Evolutionary conservation across 2,329 filamentous ascomycete genomes (phyloP).

Genomic region (Fusarium gaditjirri): DNA sequence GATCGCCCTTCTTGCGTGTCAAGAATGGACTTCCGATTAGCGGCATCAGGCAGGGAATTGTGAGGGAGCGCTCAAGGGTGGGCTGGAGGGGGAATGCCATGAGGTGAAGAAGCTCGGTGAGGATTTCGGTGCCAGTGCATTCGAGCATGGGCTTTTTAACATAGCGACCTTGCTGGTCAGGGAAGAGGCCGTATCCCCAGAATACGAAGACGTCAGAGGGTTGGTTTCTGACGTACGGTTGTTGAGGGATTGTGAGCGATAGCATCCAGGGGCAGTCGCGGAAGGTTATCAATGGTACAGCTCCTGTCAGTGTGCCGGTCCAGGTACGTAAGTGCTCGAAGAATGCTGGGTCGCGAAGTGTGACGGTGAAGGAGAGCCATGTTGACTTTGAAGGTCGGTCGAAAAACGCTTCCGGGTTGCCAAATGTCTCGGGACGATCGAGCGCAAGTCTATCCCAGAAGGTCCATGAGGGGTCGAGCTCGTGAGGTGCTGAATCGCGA

Average conservation of each 20-base stretch:
- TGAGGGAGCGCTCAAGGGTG: slow-evolving; percentile 39
- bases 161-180: slow-evolving; percentile 39
- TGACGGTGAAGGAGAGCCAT: slow-evolving; percentile 43
- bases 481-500: slow-evolving; percentile 42
- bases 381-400: slow-evolving; percentile 44
- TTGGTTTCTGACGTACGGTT: slow-evolving; percentile 41
- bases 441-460: slow-evolving; percentile 43
- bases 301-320: slow-evolving; percentile 38
- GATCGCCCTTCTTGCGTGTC: slow-evolving; percentile 40
- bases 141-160: slow-evolving; percentile 43
- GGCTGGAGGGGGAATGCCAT: slow-evolving; percentile 42
- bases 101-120: slow-evolving; percentile 39
- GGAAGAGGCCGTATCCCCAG: slow-evolving; percentile 44
- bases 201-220: slow-evolving; percentile 40
- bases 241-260: slow-evolving; percentile 39
- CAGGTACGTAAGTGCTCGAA: slow-evolving; percentile 38
- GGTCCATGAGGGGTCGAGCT: slow-evolving; percentile 38
- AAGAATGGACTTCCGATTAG: slow-evolving; percentile 43
- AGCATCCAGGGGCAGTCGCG: slow-evolving; percentile 44
- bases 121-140: slow-evolving; percentile 42
- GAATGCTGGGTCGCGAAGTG: slow-evolving; percentile 36
- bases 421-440: slow-evolving; percentile 35
- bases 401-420: slow-evolving; percentile 43
- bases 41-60: slow-evolving; percentile 40
- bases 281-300: slow-evolving; percentile 42